phyloP scores from a whole-genome alignment of 495 filamentous ascomycete genomes.

The Aspergillus haitiensis region DNA sequence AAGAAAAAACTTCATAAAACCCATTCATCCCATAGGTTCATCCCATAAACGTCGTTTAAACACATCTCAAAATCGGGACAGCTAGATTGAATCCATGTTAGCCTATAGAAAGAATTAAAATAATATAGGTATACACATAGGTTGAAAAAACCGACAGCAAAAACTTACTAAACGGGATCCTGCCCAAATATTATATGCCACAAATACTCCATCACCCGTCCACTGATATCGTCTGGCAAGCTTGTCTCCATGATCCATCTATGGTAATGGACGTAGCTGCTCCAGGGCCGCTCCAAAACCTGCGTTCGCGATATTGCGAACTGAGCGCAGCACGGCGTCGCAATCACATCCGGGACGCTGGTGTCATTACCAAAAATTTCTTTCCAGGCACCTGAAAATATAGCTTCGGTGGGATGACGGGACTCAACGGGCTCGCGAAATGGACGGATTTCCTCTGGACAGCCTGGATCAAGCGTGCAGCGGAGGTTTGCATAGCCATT shows the following conservation, averaged over 20 bases:
- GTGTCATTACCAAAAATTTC: conserved; percentile 45
- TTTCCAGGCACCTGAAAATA: conserved; percentile 38
- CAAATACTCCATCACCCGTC: conserved; percentile 67
- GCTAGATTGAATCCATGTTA: conserved; percentile 23
- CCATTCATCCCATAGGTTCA: conserved; percentile 10
- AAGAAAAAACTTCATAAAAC: neutral
- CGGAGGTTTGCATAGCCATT: conserved; percentile 53
- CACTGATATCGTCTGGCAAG: conserved; percentile 56
- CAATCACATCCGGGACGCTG: conserved; percentile 48
- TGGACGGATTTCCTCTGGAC: conserved; percentile 43
- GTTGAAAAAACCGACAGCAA: neutral
- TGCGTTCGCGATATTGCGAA: conserved; percentile 62
- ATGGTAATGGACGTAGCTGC: conserved; percentile 56
- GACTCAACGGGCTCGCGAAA: conserved; percentile 26
- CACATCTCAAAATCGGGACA: conserved; percentile 36
- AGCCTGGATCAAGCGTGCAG: conserved; percentile 48
- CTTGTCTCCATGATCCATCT: conserved; percentile 62
- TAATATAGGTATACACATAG: neutral
- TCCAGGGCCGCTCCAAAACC: conserved; percentile 47
- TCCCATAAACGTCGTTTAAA: conserved; percentile 34
- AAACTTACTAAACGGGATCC: conserved; percentile 39
- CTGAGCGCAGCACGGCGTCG: conserved; percentile 64
- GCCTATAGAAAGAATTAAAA: neutral
- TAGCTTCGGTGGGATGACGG: conserved; percentile 29
- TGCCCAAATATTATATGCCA: conserved; percentile 68